Evolutionary conservation across 2,329 filamentous ascomycete species (phyloP), one percentile per base, ranked within the genome.

Genomic region (Colletotrichum caudatum): DNA sequence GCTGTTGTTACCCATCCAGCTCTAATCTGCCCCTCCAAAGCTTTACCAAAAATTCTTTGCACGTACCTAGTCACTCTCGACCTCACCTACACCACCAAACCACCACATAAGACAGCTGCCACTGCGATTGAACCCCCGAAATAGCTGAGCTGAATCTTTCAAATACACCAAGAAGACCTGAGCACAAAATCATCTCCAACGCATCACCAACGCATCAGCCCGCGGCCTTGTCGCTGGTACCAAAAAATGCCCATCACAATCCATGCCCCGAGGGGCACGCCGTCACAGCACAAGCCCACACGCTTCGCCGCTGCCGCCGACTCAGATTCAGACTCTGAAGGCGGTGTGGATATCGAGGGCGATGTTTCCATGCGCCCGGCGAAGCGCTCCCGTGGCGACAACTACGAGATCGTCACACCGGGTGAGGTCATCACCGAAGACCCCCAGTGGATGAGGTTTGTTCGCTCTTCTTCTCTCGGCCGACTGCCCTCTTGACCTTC

Each of bases 361-460:
- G 82, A 86, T 74, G 75, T 85, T 62, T 77, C 83, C 63, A 87
- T 87, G 84, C 81, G 81, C 18, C 70, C 80, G 53, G 85, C 84
- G 76, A 81, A 82, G 65, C 79, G 80, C 44, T 77, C 79, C 61
- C 77, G 78, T 61, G 76, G 75, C 64, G 78, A 76, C 65, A 77
- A 78, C 69, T 77, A 82, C 77, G 83, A 87, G 46, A 92, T 98
- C 75, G 92, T 97, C 76, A 97, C 95, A 0, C 95, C 95, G 0
- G 96, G 95, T 78, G 93, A 97, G 79, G 84, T 92, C 72, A 93
- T 98, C 76, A 98, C 95, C 14, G 89, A 91, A 74, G 94, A 98
- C 81, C 88, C 94, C n/a, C 94, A 98, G 85, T 98, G 94, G 94
- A 98, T 98, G 95, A 90, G 90, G 89, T 90, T 82, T 64, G 84